Conservation (phyloP, 768 basidiomycete species). For the Infundibulicybe gibba region DNA sequence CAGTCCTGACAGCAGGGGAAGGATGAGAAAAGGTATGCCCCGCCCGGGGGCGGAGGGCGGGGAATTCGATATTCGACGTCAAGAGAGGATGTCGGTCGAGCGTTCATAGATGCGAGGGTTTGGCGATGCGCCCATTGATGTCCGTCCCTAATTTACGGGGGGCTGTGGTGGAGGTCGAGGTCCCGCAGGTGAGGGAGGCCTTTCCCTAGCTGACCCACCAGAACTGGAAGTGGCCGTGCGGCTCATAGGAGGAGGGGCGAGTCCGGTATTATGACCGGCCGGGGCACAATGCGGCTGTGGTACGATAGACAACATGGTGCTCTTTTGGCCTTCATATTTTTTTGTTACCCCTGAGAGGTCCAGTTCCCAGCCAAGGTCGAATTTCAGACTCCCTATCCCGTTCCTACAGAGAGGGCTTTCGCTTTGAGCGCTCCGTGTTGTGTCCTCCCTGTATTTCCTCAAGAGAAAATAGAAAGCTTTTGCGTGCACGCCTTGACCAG, state of each 20-base stretch:
- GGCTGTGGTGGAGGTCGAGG: slow-evolving; percentile 35
- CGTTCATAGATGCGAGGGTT: slow-evolving; percentile 9
- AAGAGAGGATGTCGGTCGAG: slow-evolving; percentile 19
- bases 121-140: slow-evolving; percentile 2
- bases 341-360: slow-evolving; percentile 23
- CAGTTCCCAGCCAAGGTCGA: slow-evolving; percentile 37
- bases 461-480: slow-evolving; percentile 91
- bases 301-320: slow-evolving; percentile 11
- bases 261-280: slow-evolving; percentile 6
- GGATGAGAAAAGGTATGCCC: slow-evolving; percentile 31
- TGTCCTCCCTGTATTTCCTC: slow-evolving; percentile 66
- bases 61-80: slow-evolving; percentile 20
- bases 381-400: slow-evolving; percentile 23
- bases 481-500: slow-evolving; percentile 68
- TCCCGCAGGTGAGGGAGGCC: slow-evolving; percentile 47
- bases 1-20: neutral
- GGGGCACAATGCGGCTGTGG: slow-evolving; percentile 8
- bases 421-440: slow-evolving; percentile 29
- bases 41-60: slow-evolving; percentile 29
- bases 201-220: slow-evolving; percentile 27
- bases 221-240: slow-evolving; percentile 10
- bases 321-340: slow-evolving; percentile 23
- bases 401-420: slow-evolving; percentile 8
- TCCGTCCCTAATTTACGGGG: neutral
- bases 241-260: slow-evolving; percentile 15